Evolutionary conservation across 2,329 filamentous ascomycete species (phyloP).

Genomic region (Niveomyces coronatus): DNA sequence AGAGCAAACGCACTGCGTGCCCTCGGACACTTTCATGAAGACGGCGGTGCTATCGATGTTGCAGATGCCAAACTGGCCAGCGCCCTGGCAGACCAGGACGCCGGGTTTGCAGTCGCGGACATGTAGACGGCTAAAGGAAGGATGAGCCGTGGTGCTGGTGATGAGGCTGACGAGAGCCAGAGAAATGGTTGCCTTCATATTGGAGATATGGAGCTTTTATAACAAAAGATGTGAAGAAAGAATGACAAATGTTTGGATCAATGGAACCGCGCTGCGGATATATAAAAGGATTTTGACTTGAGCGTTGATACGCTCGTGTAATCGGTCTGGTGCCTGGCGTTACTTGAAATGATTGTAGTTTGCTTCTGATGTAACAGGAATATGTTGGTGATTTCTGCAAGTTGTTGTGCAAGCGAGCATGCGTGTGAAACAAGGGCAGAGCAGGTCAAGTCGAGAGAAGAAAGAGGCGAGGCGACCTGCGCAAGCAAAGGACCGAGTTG

Average conservation of each 20-base stretch:
- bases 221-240: not conserved
- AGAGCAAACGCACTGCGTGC: constrained; percentile 9
- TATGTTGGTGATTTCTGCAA: too few relatives aligned
- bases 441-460: constrained; percentile 1
- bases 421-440: constrained; percentile 3
- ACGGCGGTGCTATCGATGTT: constrained; percentile 3
- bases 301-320: too few relatives aligned
- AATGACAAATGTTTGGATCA: not conserved
- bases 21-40: constrained; percentile 7
- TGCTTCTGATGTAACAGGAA: too few relatives aligned
- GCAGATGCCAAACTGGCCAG: constrained; percentile 6
- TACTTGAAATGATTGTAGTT: constrained; percentile 1
- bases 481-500: constrained; percentile 4
- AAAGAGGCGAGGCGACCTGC: constrained; percentile 9
- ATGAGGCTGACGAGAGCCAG: constrained; percentile 9
- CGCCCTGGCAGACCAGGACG: constrained; percentile 6
- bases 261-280: constrained; percentile 3
- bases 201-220: not conserved
- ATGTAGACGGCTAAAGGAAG: not conserved
- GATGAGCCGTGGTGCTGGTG: constrained; percentile 3
- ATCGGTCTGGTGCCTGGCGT: constrained; percentile 2
- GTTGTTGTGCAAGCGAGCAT: too few relatives aligned
- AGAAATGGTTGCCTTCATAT: constrained; percentile 5
- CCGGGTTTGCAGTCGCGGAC: constrained; percentile 2
- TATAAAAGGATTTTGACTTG: not conserved